Evolutionary conservation across 306 rosid species (phyloP), one percentile per base, ranked within the genome.

Genomic region (Lupinus albus): DNA sequence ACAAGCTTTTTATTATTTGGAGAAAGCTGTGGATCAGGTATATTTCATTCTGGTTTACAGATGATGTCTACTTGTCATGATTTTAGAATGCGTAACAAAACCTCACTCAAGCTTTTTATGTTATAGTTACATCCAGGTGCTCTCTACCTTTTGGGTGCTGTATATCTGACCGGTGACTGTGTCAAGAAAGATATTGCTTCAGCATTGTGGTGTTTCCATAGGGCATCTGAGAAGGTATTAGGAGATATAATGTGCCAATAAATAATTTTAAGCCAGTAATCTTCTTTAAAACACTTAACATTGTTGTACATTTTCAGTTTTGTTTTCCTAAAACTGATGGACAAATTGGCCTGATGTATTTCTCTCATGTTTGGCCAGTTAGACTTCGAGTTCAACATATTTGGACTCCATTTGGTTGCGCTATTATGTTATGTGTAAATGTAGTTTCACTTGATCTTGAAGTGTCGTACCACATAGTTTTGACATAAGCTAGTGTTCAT

Each of bases 21-120:
- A 88, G 89, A 90, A 86, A 79, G 97, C 91, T 46, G 97, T 87
- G 62, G 98, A 93, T 32, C 96, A 88, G 94, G 99, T 93, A 80
- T 28, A 25, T 70, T 47, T 74, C 56, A n/a, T 11, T 57, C 57
- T 74, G 50, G 45, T 39, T 10, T 39, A 39, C 11, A 10, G 68
- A 42, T 64, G 78, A 49, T 67, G 11, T 68, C 20, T 73, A 42
- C 28, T 49, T 54, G 66, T 35, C 55, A 50, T 32, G 71, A 60
- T 51, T 76, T 78, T 2, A 11, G 44, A 67, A 55, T 68, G 28
- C 16, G 66, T 36, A 38, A 64, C 35, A 35, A 71, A 77, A 76
- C 79, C 86, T 91, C 30, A 84, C 55, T 54, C 38, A 72, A 42
- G 30, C 78, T 61, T 61, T 61, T 66, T 63, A 21, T 82, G 67